Percentiles rank a stretch among this genome's conserved stretches.
These are phyloP conservation scores for Termitomyces sp. DNA, from an alignment of 768 basidiomycete species.

Conservation along the genomic window DNA sequence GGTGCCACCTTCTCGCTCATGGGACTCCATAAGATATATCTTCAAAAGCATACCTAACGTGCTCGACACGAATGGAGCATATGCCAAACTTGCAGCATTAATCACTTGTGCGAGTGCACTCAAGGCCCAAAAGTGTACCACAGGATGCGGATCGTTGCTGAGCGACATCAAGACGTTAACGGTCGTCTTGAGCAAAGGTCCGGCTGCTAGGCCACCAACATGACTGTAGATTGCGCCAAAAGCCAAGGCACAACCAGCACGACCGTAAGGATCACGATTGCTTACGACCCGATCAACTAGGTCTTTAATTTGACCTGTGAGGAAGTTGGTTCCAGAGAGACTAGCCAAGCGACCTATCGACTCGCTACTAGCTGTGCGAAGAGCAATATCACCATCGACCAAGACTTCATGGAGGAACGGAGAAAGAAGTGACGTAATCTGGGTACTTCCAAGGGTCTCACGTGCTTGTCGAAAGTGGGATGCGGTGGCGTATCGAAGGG, in stretches of 20 bases:
- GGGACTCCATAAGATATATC: constrained; percentile 83
- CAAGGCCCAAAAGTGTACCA: constrained; percentile 93
- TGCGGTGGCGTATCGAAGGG: constrained; percentile 54
- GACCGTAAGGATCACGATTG: constrained; percentile 87
- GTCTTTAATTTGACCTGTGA: constrained; percentile 83
- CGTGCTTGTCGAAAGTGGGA: constrained; percentile 51
- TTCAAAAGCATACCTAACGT: constrained; percentile 90
- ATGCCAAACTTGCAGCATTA: constrained; percentile 87
- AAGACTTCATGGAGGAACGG: constrained; percentile 82
- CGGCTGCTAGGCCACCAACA: constrained; percentile 93
- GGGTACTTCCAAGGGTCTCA: constrained; percentile 61
- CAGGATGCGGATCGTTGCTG: constrained; percentile 92
- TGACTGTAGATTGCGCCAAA: constrained; percentile 89
- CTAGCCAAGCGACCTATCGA: constrained; percentile 84
- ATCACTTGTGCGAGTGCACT: constrained; percentile 83
- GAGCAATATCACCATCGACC: constrained; percentile 70
- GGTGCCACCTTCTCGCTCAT: constrained; percentile 90
- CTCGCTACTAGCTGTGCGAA: constrained; percentile 81
- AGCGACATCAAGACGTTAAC: constrained; percentile 94
- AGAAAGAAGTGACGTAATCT: constrained; percentile 57
- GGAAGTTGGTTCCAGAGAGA: constrained; percentile 76
- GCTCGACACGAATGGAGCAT: constrained; percentile 81
- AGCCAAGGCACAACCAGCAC: constrained; percentile 90
- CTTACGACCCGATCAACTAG: constrained; percentile 91
- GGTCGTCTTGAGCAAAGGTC: constrained; percentile 90